Conservation (phyloP, 2,329 filamentous ascomycete genomes). For the Trichophyton equinum region DNA sequence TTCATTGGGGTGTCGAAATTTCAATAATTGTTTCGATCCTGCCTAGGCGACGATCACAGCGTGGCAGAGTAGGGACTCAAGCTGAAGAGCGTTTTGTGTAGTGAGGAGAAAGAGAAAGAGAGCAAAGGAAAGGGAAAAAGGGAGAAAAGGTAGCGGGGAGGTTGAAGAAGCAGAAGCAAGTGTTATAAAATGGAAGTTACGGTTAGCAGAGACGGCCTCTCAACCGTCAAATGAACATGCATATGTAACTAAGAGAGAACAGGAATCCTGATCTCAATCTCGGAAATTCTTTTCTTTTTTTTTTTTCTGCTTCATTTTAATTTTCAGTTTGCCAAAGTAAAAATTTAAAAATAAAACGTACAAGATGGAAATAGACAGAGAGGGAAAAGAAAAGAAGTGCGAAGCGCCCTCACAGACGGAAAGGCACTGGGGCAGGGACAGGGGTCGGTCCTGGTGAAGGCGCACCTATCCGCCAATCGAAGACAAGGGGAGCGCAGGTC, state of each 20-base stretch:
- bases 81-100: background rate
- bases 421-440: slow-evolving; percentile 6
- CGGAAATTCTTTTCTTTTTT: background rate
- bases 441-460: slow-evolving; percentile 3
- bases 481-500: background rate
- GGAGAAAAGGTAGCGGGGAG: background rate
- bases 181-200: background rate
- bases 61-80: background rate
- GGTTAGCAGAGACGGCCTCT: slow-evolving; percentile 1
- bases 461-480: background rate
- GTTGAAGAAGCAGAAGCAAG: background rate
- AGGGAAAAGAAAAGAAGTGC: background rate
- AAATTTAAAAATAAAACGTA: slow-evolving; percentile 2
- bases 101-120: background rate
- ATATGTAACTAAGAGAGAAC: background rate
- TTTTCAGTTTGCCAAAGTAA: background rate
- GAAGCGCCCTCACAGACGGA: slow-evolving; percentile 1
- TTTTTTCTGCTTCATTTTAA: background rate
- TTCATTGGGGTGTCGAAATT: background rate
- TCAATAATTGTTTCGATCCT: slow-evolving; percentile 2
- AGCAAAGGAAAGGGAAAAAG: background rate
- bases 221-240: slow-evolving; percentile 1
- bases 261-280: background rate
- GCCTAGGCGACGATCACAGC: background rate
- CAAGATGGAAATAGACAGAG: slow-evolving; percentile 3